These are phyloP conservation scores for Blastobotrys ciferrii DNA, from an alignment of 1,139 yeast genomes.

Conservation along the genomic window DNA sequence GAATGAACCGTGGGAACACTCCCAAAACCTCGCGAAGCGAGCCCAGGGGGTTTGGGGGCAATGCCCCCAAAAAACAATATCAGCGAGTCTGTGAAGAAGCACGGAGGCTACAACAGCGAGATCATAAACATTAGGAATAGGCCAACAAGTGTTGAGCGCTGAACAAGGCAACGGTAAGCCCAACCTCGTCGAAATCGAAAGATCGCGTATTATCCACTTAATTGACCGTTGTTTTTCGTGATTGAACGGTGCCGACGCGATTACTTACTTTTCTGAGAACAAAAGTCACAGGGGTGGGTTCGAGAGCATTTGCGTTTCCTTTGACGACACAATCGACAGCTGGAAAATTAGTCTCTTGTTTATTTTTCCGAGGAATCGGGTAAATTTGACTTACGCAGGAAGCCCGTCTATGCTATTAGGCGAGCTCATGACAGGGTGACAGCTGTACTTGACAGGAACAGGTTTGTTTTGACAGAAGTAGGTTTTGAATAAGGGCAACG, in stretches of 20 bases:
- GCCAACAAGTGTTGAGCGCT: too few relatives aligned
- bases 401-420: conserved; percentile 1
- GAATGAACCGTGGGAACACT: too few relatives aligned
- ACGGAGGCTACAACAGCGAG: too few relatives aligned
- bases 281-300: conserved; percentile 23
- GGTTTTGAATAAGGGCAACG: background rate
- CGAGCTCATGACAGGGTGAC: background rate
- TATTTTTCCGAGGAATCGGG: background rate
- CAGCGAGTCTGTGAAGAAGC: too few relatives aligned
- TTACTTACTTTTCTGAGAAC: conserved; percentile 19
- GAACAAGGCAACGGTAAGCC: conserved; percentile 17
- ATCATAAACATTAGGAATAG: too few relatives aligned
- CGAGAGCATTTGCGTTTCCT: conserved; percentile 25
- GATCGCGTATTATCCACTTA: background rate
- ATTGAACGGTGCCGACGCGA: too few relatives aligned
- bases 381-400: background rate
- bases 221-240: too few relatives aligned
- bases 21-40: too few relatives aligned
- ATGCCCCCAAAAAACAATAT: too few relatives aligned
- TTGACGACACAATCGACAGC: conserved; percentile 22
- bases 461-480: background rate
- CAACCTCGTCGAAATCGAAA: conserved; percentile 11
- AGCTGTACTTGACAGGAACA: background rate
- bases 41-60: too few relatives aligned
- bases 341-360: background rate